These are phyloP conservation scores for Aspergillus caelatus DNA, from an alignment of 2,329 filamentous ascomycete species.

Conservation along the genomic window DNA sequence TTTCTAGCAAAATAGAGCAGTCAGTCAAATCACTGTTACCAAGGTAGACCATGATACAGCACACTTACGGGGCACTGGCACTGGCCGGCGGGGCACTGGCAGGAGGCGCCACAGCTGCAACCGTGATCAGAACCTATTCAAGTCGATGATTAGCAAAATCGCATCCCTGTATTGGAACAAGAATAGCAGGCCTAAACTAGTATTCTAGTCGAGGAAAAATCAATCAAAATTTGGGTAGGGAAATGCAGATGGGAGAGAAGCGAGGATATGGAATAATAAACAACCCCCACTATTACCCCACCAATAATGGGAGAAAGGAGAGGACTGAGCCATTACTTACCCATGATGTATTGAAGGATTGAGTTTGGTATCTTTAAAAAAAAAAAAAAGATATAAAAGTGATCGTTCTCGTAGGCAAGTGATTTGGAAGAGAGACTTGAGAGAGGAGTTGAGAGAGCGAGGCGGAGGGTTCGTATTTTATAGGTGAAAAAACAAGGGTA, in stretches of 20 bases:
- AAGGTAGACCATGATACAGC: background rate
- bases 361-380: background rate
- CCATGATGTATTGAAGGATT: background rate
- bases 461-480: background rate
- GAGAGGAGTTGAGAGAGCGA: background rate
- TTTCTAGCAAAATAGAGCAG: background rate
- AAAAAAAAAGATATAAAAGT: background rate
- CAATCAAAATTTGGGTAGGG: background rate
- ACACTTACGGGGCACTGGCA: slow-evolving; percentile 45
- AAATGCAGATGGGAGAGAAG: background rate
- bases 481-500: background rate
- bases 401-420: background rate
- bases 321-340: background rate
- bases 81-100: slow-evolving; percentile 44
- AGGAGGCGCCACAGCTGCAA: slow-evolving; percentile 46
- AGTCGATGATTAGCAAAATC: slow-evolving; percentile 4
- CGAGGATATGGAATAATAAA: background rate
- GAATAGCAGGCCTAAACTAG: background rate
- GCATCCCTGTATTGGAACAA: background rate
- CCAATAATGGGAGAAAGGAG: background rate
- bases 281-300: slow-evolving; percentile 10
- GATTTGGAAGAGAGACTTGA: background rate
- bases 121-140: slow-evolving; percentile 36
- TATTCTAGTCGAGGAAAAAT: background rate
- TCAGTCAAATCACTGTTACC: background rate